phyloP scores from a whole-genome alignment of 495 filamentous ascomycete genomes.

The Penicillium subrubescens region DNA sequence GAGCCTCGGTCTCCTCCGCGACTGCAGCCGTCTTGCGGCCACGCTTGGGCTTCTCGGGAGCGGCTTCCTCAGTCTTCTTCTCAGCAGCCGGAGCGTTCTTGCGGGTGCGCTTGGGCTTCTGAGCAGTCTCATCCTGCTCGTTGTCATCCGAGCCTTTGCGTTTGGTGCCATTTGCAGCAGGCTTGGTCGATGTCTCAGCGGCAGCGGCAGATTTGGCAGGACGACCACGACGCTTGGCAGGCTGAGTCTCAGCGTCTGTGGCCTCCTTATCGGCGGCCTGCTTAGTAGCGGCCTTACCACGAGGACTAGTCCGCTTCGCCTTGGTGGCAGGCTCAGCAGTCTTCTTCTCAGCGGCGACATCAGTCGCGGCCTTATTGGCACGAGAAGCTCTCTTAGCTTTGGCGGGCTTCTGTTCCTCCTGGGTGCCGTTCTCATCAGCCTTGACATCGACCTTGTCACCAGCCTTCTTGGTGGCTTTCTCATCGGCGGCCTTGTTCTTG shows the following conservation, averaged over 20 bases:
- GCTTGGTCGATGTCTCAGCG: conserved; percentile 22
- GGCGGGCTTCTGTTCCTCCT: background rate
- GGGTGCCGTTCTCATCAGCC: background rate
- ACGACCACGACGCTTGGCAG: conserved; percentile 32
- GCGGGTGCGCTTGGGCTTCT: conserved; percentile 34
- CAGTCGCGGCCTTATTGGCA: background rate
- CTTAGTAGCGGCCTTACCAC: conserved; percentile 5
- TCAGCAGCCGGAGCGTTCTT: conserved; percentile 3
- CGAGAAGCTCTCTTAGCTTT: conserved; percentile 6
- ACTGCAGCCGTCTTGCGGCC: conserved; percentile 30
- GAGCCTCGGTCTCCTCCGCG: background rate
- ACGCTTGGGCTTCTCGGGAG: conserved; percentile 2
- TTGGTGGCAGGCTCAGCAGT: conserved; percentile 14
- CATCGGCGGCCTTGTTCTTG: conserved; percentile 3
- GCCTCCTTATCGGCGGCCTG: background rate
- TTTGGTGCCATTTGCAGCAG: conserved; percentile 21
- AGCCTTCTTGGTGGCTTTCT: background rate
- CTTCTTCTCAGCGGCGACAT: conserved; percentile 27
- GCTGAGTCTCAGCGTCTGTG: conserved; percentile 2
- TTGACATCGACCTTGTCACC: background rate
- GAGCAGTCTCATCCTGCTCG: conserved; percentile 30
- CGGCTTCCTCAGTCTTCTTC: background rate
- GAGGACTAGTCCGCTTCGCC: conserved; percentile 26
- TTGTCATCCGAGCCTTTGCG: conserved; percentile 32
- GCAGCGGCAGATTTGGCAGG: conserved; percentile 31